A percentile compares a stretch with the other conserved stretches of the same genome.
Evolutionary conservation across 2,329 filamentous ascomycete species (phyloP).

Genomic region (Diaporthe nobilis): DNA sequence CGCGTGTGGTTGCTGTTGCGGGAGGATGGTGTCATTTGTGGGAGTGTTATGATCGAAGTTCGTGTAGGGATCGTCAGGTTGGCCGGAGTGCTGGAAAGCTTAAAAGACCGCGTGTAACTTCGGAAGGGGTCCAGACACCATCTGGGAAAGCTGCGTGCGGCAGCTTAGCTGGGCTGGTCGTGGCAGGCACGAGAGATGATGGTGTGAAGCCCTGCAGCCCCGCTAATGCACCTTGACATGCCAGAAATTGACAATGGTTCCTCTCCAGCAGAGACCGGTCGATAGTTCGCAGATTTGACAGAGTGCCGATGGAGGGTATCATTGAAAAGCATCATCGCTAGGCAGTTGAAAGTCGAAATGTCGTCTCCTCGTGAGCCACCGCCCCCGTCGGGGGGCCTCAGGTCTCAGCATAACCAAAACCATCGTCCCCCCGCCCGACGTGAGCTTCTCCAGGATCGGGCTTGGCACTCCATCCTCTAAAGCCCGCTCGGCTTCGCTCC

Average conservation of each 20-base stretch:
- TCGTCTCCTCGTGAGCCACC: conserved; percentile 19
- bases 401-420: not conserved
- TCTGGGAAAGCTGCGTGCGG: not conserved
- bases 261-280: conserved; percentile 20
- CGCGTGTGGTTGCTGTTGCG: not conserved
- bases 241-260: conserved; percentile 33
- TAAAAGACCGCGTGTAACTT: conserved; percentile 20
- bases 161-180: not conserved
- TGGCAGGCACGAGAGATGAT: conserved; percentile 29
- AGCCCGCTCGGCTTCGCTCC: conserved; percentile 26
- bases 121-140: conserved; percentile 30
- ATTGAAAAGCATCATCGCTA: conserved; percentile 29
- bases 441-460: conserved; percentile 6
- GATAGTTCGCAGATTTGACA: conserved; percentile 33
- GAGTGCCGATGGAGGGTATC: conserved; percentile 33
- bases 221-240: conserved; percentile 39
- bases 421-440: not conserved
- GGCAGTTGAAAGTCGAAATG: conserved; percentile 11
- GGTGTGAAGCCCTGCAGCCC: conserved; percentile 37
- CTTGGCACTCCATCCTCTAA: conserved; percentile 10
- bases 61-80: conserved; percentile 26
- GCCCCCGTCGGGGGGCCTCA: not conserved
- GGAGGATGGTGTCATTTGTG: conserved; percentile 14
- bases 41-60: conserved; percentile 27
- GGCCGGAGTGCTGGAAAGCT: conserved; percentile 30